These are phyloP conservation scores for grape (Vitis vinifera) DNA, from an alignment of 164 flowering plant genomes.

Conservation along the genomic window DNA sequence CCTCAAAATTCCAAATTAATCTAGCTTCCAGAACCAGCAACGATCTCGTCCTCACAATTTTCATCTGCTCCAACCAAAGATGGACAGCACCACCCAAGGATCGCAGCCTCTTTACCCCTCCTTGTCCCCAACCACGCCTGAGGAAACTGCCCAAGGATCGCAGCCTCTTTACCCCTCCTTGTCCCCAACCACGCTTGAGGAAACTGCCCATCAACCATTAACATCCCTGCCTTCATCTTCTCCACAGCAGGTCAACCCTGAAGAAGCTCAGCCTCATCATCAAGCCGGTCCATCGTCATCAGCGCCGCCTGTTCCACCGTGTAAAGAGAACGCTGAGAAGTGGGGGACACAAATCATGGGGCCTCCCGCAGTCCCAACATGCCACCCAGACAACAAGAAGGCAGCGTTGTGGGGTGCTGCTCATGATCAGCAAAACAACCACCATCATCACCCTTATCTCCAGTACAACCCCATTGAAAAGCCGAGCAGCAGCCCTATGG, in stretches of 20 bases:
- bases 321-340: slow-evolving; percentile 28
- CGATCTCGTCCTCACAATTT: not conserved
- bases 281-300: slow-evolving; percentile 6
- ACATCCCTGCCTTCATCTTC: too few species aligned
- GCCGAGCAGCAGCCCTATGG: slow-evolving; percentile 30
- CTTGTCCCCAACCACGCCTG: not conserved
- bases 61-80: not conserved
- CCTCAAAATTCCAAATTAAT: too few species aligned
- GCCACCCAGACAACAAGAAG: slow-evolving; percentile 67
- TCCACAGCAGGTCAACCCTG: not conserved
- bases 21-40: too few species aligned
- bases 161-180: slow-evolving; percentile 1
- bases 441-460: slow-evolving; percentile 41
- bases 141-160: not conserved
- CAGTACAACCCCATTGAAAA: slow-evolving; percentile 35
- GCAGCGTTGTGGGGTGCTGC: slow-evolving; percentile 59
- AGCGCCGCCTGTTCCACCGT: not conserved
- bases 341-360: slow-evolving; percentile 87
- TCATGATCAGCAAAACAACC: slow-evolving; percentile 21
- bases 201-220: slow-evolving; percentile 4
- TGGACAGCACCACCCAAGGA: not conserved
- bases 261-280: not conserved
- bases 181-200: not conserved
- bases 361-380: slow-evolving; percentile 55
- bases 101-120: not conserved